Base-by-base conservation (phyloP, 1,284 basidiomycete species). In the Heimioporus retisporus region DNA sequence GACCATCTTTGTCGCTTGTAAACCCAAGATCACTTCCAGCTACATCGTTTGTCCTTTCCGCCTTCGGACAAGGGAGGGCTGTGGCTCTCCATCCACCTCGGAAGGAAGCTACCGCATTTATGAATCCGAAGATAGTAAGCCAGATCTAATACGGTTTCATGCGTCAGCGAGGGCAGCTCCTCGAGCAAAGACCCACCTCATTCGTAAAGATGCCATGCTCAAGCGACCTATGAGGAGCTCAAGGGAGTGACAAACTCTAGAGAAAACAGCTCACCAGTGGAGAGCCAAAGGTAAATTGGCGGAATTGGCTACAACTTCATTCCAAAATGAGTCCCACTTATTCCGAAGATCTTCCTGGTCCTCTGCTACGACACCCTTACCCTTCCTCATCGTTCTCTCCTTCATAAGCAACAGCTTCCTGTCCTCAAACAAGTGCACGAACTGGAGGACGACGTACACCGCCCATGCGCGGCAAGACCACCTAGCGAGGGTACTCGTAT, bases 381-480 rank as follows among this genome's bases (percentile, higher is more conserved):
- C 85, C 72, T 88, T 89, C 65, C 80, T 83, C 55, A 93, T 75
- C n/a, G 83, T 82, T 31, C 84, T 84, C 71, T 90, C 86, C 59
- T 84, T 83, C 67, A 83, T 79, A 53, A 83, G 81, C 25, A 94
- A 78, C 23, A 93, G 72, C 68, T 85, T 86, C 67, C 83, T 83
- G 71, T 94, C 92, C 73, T 93, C 91, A 28, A 84, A 80, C 61
- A 94, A 82, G 73, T 93, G 92, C 5, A 84, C 84, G 67, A 94
- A 88, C 67, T 93, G 93, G 54, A 96, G 85, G 43, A 91, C 69
- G 55, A 94, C 85, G 72, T 95, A 96, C 19, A 86, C 73, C 0
- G 89, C 89, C 93, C 93, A 96, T 77, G 90, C 92, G 35, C 94
- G 88, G 63, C 85, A 87, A 18, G 93, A 94, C 92, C 89, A 93